Evolutionary conservation across 2,329 filamentous ascomycete genomes (phyloP).

Genomic region (Diaporthe caulivora): DNA sequence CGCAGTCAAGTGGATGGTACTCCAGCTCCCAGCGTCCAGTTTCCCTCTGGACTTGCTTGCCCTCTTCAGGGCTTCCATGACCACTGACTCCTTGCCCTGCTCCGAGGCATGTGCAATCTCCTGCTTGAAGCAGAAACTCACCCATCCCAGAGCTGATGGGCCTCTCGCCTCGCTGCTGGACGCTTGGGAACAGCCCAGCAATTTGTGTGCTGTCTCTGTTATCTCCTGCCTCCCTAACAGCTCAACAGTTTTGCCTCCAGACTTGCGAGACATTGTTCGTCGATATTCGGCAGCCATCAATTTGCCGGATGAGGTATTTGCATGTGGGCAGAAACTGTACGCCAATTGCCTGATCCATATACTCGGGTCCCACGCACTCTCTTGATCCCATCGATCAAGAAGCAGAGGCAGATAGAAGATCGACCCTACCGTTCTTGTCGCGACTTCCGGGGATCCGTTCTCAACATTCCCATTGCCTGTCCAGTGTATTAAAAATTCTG

Average conservation of each 20-base stretch:
- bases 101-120: conserved; percentile 50
- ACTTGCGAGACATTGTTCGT: conserved; percentile 48
- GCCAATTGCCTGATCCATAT: conserved; percentile 51
- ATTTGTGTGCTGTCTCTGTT: conserved; percentile 41
- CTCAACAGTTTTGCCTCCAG: conserved; percentile 49
- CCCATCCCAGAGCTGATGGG: conserved; percentile 47
- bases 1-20: conserved; percentile 70
- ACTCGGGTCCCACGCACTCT: conserved; percentile 56
- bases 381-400: conserved; percentile 52
- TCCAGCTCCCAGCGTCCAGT: conserved; percentile 61
- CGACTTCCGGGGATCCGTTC: neutral
- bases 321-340: conserved; percentile 47
- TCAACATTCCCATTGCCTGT: conserved; percentile 3
- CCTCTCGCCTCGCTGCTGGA: neutral
- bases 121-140: conserved; percentile 51
- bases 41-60: conserved; percentile 46
- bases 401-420: conserved; percentile 56
- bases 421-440: conserved; percentile 43
- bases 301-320: neutral
- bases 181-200: conserved; percentile 39
- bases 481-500: conserved; percentile 44
- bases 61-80: conserved; percentile 47
- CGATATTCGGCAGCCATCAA: conserved; percentile 53
- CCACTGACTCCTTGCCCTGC: conserved; percentile 49
- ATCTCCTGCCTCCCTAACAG: conserved; percentile 44